Base-by-base conservation (phyloP, 257 asterid species). In the Penstemon davidsonii region DNA sequence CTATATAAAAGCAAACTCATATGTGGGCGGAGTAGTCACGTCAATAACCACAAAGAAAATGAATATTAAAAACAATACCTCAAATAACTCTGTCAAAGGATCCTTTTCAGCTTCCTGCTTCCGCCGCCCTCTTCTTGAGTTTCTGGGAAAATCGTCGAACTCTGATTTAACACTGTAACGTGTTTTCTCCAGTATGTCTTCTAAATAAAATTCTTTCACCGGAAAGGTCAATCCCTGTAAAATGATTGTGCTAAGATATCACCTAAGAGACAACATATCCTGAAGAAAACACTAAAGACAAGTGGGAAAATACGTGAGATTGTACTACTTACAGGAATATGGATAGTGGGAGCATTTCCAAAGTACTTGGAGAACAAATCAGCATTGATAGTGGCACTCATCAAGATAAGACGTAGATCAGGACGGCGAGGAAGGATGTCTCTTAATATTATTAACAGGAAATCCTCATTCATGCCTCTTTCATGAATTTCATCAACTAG, bases 341-440 rank as follows among this genome's bases (percentile, higher is more conserved):
- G 94, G 52, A 87, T 83, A n/a, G 84, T 88, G 56, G 97, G 96
- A 55, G 97, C 96, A 78, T 85, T 80, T 77, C 91, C 92, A 73
- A 90, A 93, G 86, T 88, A 90, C 74, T 75, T 79, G 58, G 99
- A 85, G 61, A 88, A 93, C 76, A 93, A 70, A 52, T 90, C 97
- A 12, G 99, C 97, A 61, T 93, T 90, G 64, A 93, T 91, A 12
- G 97, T 90, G 75, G 99, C 99, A 84, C 99, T 93, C 99, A 93
- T 93, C 70, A 93, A 86, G 81, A 93, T 76, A 74, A 93, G 80
- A 80, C 92, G 96, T 67, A 93, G 80, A 77, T 88, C 92, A 55
- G 96, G 96, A 68, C 99, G 97, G 47, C 92, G 91, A 69, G 96
- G 97, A 76, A 93, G 99, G 43, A 93, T 80, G 59, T 93, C 96